Evolutionary conservation across 2,329 filamentous ascomycete species (phyloP), one percentile per base, ranked within the genome.

Genomic region (Balansia obtecta): DNA sequence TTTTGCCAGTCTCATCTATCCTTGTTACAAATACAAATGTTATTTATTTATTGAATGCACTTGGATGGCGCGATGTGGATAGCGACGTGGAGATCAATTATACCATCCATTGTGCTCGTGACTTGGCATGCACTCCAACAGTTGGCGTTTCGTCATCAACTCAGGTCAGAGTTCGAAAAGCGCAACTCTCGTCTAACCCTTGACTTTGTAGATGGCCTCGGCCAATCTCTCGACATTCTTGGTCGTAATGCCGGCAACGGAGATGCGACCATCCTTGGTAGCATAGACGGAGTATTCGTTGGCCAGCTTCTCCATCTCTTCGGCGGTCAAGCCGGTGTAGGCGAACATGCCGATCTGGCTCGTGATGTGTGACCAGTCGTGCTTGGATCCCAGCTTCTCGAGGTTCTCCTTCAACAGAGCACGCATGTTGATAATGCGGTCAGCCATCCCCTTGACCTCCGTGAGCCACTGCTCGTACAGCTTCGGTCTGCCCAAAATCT

Each of bases 261-360:
- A 89, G 67, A 93, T 93, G 64, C 87, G 80, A 60, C 87, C 87
- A 65, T 93, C 86, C 76, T 88, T 93, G 71, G 93, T 97, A 58
- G 90, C 91, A 68, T 98, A 98, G 62, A 98, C 91, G 54, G 88
- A 95, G 79, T 93, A 88, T 76, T 97, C 88, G 76, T 94, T 89
- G 59, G 90, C 88, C 55, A 98, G 77, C 63, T 74, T 75, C 50
- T 91, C 86, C 88, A 97, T 96, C 75, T 96, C 86, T 72, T 91
- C 84, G 50, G 90, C 75, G 61, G 77, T 91, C 63, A 98, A 75
- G 55, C 93, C 93, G 48, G 93, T 98, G 79, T 95, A 98, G 61
- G 93, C 91, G 66, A 98, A 98, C 93, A 98, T 98, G 74, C 93
- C 93, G 63, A 98, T 98, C 80, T 95, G 88, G 72, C 79, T 90